Evolutionary conservation across 2,329 filamentous ascomycete genomes (phyloP), one percentile per base, ranked within the genome.

Genomic region (Atkinsonella hypoxylon): DNA sequence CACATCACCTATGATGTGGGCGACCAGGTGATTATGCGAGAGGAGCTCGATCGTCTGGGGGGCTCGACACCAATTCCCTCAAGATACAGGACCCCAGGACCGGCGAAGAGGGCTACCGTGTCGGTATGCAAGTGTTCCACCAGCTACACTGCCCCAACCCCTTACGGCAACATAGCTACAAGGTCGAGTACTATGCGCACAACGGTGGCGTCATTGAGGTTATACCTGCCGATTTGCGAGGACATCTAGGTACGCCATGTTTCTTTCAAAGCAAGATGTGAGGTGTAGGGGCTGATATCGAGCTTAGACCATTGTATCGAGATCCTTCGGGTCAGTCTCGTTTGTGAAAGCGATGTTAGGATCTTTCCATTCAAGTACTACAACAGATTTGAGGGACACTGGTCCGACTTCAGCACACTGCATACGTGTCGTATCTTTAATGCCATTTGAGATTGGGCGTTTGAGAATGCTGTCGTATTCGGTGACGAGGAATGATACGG

Each of bases 111-210:
- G 79, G 78, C 0, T 82, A 81, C 56, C 70, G 78, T n/a, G 77
- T 79, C 0, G 79, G 74, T 0, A 64, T 80, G 3, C 76, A 80
- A 57, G 76, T 78, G 0, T 79, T 80, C 62, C 77, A 80, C 61
- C 75, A 75, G 57, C 66, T 77, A 34, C 73, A 75, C 58, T 76
- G 73, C 60, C 63, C 76, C 38, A 76, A 76, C 57, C 57, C 75
- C 36, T 61, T 70, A 57, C 61, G 73, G 12, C 71, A 76, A 56
- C 68, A 72, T 9, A 70, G 71, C 3, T 74, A 75, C 57, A 72
- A 68, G 51, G 31, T 7, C 6, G 72, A 74, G 7, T 73, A 77
- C 55, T 78, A 78, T 58, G 61, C 61, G 1, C 63, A 69, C 6
- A 60, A 71, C 4, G 72, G 70, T 11, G 74, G 75, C 4, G 74